phyloP scores from a whole-genome alignment of 345 rosid species.

The Eucalyptus camaldulensis region DNA sequence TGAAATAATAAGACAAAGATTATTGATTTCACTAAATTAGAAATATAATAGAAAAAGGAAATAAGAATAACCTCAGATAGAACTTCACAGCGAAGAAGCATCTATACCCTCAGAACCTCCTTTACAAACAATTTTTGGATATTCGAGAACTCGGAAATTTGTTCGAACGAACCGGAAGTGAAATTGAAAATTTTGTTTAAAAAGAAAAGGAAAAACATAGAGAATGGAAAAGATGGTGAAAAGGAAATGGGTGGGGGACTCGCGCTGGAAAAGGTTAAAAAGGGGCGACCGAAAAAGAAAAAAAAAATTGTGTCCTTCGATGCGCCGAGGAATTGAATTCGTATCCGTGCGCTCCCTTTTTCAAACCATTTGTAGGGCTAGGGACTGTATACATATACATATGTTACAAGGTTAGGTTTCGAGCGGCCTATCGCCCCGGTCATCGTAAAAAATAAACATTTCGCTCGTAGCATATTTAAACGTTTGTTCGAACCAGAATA shows the following conservation, averaged over 20 bases:
- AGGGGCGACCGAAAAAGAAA: not conserved
- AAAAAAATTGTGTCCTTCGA: not conserved
- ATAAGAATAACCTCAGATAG: not conserved
- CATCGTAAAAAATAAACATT: not conserved
- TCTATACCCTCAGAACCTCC: not conserved
- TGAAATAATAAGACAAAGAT: not conserved
- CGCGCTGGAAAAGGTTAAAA: not conserved
- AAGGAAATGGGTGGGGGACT: not conserved
- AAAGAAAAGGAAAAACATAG: not conserved
- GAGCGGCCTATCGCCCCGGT: accelerated
- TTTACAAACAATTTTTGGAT: not conserved
- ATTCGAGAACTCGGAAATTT: not conserved
- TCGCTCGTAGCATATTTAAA: not conserved
- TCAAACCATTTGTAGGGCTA: not conserved
- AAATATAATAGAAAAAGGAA: not conserved
- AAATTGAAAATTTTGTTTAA: not conserved
- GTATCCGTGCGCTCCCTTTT: not conserved
- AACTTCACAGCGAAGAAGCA: not conserved
- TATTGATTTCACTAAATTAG: not conserved
- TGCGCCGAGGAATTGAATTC: not conserved
- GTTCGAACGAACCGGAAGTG: not conserved
- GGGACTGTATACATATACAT: too few relatives aligned
- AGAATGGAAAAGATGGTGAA: not conserved
- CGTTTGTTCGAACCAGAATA: accelerated
- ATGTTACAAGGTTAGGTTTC: not conserved